phyloP scores from a whole-genome alignment of 1,139 yeast species.

The Hyphopichia burtonii region DNA sequence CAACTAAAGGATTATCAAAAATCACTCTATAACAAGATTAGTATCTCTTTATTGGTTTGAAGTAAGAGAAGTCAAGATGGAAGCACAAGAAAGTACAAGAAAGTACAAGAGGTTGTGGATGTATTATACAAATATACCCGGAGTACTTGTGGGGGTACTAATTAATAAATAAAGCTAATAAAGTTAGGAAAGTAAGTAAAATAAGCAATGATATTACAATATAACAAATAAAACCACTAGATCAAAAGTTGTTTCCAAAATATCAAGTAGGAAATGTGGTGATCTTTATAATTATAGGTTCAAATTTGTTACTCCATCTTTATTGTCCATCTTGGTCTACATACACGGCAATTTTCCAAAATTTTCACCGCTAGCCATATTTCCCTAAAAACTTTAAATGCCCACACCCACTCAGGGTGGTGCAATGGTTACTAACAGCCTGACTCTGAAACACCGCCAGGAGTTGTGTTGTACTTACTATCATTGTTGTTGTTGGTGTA shows the following conservation, averaged over 20 bases:
- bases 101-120: too few relatives aligned
- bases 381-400: too few relatives aligned
- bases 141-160: too few relatives aligned
- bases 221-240: neutral
- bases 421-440: neutral
- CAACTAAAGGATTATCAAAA: neutral
- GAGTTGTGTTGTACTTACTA: neutral
- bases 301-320: neutral
- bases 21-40: too few relatives aligned
- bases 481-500: neutral
- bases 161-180: neutral
- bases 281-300: neutral
- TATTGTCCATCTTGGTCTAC: neutral
- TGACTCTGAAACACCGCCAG: neutral
- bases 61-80: too few relatives aligned
- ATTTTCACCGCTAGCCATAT: neutral
- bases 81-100: too few relatives aligned
- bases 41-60: too few relatives aligned
- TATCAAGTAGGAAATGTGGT: neutral
- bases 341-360: neutral
- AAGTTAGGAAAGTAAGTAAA: too few relatives aligned
- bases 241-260: neutral
- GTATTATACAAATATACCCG: too few relatives aligned
- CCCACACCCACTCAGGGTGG: too few relatives aligned
- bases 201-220: neutral